These are phyloP conservation scores for Anastatica hierochuntica DNA, from an alignment of 345 rosid genomes.

Conservation along the genomic window DNA sequence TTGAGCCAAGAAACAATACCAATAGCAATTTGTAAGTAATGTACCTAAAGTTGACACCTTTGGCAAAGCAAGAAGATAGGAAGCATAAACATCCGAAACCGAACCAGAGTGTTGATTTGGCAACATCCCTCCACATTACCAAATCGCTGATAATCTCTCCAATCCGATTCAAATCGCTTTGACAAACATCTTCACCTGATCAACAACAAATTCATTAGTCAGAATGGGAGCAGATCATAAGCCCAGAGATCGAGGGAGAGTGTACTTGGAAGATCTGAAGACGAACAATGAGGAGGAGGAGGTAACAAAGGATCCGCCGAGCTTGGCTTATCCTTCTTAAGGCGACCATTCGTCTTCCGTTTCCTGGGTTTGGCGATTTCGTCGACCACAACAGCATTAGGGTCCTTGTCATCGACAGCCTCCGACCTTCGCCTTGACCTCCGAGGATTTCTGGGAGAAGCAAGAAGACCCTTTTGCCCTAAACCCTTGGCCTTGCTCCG, in stretches of 20 bases:
- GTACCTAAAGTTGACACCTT: conserved; percentile 66
- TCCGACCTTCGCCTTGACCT: conserved; percentile 56
- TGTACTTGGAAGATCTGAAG: conserved; percentile 45
- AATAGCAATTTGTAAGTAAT: neutral
- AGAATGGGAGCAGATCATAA: neutral
- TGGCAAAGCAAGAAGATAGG: conserved; percentile 80
- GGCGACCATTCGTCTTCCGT: conserved; percentile 33
- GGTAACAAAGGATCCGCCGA: conserved; percentile 23
- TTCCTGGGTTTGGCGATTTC: no score
- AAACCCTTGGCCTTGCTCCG: conserved; percentile 49
- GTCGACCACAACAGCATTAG: conserved; percentile 27
- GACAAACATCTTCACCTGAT: conserved; percentile 41
- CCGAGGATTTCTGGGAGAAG: conserved; percentile 52
- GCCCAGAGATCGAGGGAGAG: conserved; percentile 16
- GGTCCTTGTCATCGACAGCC: conserved; percentile 48
- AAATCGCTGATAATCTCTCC: conserved; percentile 44
- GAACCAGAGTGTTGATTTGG: conserved; percentile 85
- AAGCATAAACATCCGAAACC: conserved; percentile 74
- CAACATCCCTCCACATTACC: conserved; percentile 75
- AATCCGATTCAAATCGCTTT: conserved; percentile 45
- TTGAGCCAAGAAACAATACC: neutral
- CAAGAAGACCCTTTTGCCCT: conserved; percentile 20
- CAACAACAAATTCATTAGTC: neutral
- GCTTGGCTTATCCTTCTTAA: conserved; percentile 64
- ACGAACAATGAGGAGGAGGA: conserved; percentile 39